Conservation (phyloP, 768 basidiomycete species). For the Suillus sp. region DNA sequence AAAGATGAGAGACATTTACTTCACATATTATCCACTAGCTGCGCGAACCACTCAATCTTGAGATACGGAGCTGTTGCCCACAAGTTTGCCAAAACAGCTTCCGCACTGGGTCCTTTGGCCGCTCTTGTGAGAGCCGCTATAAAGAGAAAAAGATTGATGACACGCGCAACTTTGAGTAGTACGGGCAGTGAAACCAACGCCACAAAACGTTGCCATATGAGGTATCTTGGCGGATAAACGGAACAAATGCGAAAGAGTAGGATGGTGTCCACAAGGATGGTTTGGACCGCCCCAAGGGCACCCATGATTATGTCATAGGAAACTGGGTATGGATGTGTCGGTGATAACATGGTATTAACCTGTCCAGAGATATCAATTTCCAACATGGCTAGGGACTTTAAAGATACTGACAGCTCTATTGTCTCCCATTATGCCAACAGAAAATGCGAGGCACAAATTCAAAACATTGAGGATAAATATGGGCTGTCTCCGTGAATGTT, state of each 20-base stretch:
- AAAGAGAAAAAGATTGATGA: slow-evolving; percentile 32
- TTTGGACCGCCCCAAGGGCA: slow-evolving; percentile 30
- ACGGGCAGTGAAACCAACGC: slow-evolving; percentile 27
- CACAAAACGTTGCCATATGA: slow-evolving; percentile 22
- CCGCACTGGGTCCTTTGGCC: slow-evolving; percentile 22
- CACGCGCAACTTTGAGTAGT: slow-evolving; percentile 31
- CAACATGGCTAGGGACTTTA: neutral
- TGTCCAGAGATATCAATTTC: slow-evolving; percentile 9
- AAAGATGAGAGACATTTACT: slow-evolving; percentile 1
- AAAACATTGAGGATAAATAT: slow-evolving; percentile 34
- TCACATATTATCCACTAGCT: slow-evolving; percentile 34
- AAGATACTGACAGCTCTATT: slow-evolving; percentile 17
- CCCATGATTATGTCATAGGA: slow-evolving; percentile 33
- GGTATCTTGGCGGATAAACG: slow-evolving; percentile 25
- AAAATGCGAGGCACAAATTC: slow-evolving; percentile 24
- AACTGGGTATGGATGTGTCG: slow-evolving; percentile 24
- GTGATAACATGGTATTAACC: slow-evolving; percentile 32
- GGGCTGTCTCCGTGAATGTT: slow-evolving; percentile 24
- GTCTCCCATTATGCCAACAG: slow-evolving; percentile 26
- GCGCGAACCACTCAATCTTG: slow-evolving; percentile 36
- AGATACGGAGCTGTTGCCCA: slow-evolving; percentile 32
- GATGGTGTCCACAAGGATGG: slow-evolving; percentile 32
- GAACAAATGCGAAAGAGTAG: slow-evolving; percentile 31
- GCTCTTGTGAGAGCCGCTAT: slow-evolving; percentile 25
- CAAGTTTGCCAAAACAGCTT: slow-evolving; percentile 15